Base-by-base conservation (phyloP, 208 protist species). In the Leishmania gerbilli region DNA sequence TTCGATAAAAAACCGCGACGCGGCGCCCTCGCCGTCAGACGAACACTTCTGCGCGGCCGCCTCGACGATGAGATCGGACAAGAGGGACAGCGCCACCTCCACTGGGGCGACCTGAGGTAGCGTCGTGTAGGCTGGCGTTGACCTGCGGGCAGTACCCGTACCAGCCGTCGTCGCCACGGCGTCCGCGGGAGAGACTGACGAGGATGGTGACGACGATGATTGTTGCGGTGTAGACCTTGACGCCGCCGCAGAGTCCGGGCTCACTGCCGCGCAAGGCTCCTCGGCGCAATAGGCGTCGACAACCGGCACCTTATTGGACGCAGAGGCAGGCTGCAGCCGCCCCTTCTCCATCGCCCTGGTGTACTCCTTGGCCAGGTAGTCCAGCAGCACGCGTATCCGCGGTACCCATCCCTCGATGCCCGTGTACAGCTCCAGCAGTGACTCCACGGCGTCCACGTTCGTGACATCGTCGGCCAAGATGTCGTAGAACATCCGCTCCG, bases 401-500 rank as follows among this genome's bases (percentile, higher is more conserved):
- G 79, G 71, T 27, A 74, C 79, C 82, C 82, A 85, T 9, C 83
- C 79, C 42, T 89, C 89, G 27, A 89, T 77, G 24, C 91, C 91
- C 34, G 85, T 90, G 83, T 91, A 89, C 76, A 96, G 84, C 81
- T 96, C 93, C 76, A 96, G 81, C 67, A 96, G 87, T 56, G 79
- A 93, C 78, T 96, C 91, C 7, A 95, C 72, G 31, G 93, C 90
- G 64, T 96, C 93, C 74, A 92, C 87, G 55, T 90, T 91, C 37
- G 76, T 60, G 60, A 87, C 76, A 76, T 95, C 87, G 34, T 79
- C 69, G 47, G 53, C 75, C 42, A 96, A 75, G 72, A 96, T 91
- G 40, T 77, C 85, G 80, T 89, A 88, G 40, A 85, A 64, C 6
- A 88, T 60, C 40, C 9, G 58, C 81, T 95, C 89, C 64, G 90